Base-by-base conservation (phyloP, 192 early-diverging fungal species). In the Rhizophagus sp. region DNA sequence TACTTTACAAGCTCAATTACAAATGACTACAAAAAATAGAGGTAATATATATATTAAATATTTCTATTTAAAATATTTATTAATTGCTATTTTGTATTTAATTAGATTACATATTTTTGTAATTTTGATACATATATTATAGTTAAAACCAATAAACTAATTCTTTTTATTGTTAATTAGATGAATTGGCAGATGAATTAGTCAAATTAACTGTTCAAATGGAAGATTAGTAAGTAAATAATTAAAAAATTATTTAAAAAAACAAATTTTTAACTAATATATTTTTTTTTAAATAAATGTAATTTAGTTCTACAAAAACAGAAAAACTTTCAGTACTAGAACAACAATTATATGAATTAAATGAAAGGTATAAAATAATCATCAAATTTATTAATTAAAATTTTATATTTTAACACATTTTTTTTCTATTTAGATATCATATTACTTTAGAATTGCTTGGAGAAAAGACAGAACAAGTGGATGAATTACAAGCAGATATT, bases 361-460 rank as follows among this genome's bases (percentile, higher is more conserved):
- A 91, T 77, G 87, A 82, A 76, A 85, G 89, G 75, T 89, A 87
- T 9, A 36, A 61, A 15, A 34, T 30, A 13, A 44, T 44, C 17
- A 15, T 10, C 17, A 22, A 24, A 25, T 7, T 83, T 44, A 47
- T 49, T 27, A 36, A 17, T 49, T 49, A 25, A 25, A 9, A 1
- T n/a, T 57, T 52, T 49, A 15, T 77, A 15, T 71, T 73, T 4
- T 30, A 30, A 30, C 30, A 30, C 30, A 30, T 30, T 27, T 57
- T 61, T 30, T 57, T 75, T 71, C 11, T 72, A 15, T 61, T 50
- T 62, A 75, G 93, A 70, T 91, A 94, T 66, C 79, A 85, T 33
- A 88, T 94, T 6, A 91, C 93, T n/a, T 85, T 97, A 13, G 96
- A 95, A 80, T 85, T 97, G 83, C 83, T 97, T 50, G 96, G 96